Conservation (phyloP, 371 early-diverging fungal genomes). For the Mucor plumbeus region DNA sequence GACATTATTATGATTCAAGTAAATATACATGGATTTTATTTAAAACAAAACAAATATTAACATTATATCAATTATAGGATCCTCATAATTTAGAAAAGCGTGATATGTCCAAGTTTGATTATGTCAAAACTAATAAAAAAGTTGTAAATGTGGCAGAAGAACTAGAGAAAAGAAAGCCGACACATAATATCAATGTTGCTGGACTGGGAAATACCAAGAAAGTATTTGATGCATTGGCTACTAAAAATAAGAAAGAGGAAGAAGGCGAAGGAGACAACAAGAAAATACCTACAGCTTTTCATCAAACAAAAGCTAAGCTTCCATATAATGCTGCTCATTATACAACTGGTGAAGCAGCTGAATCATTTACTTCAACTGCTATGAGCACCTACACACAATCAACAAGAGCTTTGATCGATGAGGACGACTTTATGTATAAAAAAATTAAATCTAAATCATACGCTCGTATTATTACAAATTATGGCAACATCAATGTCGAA, state of each 20-base stretch:
- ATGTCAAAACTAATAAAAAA: slow-evolving; percentile 72
- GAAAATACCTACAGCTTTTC: slow-evolving; percentile 40
- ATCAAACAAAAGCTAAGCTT: slow-evolving; percentile 48
- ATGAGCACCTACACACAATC: slow-evolving; percentile 75
- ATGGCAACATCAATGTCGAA: slow-evolving; percentile 89
- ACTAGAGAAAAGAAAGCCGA: slow-evolving; percentile 51
- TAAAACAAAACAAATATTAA: background rate
- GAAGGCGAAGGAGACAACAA: slow-evolving; percentile 34
- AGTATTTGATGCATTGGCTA: slow-evolving; percentile 58
- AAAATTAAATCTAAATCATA: slow-evolving; percentile 79
- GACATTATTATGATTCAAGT: slow-evolving; percentile 90
- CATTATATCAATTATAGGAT: slow-evolving; percentile 54
- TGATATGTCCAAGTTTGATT: slow-evolving; percentile 77
- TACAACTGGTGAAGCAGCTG: slow-evolving; percentile 81
- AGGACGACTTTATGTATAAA: slow-evolving; percentile 88
- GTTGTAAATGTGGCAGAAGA: slow-evolving; percentile 58
- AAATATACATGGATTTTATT: background rate
- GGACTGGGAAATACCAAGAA: slow-evolving; percentile 65
- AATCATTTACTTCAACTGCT: slow-evolving; percentile 89
- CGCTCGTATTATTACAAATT: slow-evolving; percentile 77
- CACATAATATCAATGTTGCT: slow-evolving; percentile 70
- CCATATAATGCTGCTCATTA: slow-evolving; percentile 84
- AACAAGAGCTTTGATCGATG: slow-evolving; percentile 71
- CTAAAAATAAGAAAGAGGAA: slow-evolving; percentile 43
- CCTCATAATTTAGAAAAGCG: slow-evolving; percentile 80